These are phyloP conservation scores for Moricandia moricandioides DNA, from an alignment of 345 rosid genomes.

Conservation along the genomic window DNA sequence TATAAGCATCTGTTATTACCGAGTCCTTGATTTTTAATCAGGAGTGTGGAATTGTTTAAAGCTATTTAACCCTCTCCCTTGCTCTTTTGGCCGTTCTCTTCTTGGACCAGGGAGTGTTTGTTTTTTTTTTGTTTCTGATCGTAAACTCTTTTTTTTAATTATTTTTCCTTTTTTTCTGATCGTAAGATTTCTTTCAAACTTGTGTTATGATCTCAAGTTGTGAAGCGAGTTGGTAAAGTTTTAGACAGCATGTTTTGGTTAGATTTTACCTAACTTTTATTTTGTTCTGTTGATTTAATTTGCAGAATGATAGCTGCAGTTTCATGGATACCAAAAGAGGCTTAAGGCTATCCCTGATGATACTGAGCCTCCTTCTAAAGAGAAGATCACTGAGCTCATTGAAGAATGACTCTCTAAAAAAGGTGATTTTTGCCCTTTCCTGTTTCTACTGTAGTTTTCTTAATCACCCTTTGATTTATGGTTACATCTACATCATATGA, in stretches of 20 bases:
- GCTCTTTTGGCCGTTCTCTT: background rate
- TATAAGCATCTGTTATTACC: no score
- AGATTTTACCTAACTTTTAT: no score
- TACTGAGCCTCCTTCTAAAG: background rate
- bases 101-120: background rate
- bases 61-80: background rate
- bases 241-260: no score
- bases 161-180: no score
- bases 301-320: slow-evolving; percentile 28
- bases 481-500: background rate
- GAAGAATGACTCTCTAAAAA: background rate
- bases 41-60: background rate
- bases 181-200: background rate
- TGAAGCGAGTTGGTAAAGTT: background rate
- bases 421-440: background rate
- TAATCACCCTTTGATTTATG: background rate
- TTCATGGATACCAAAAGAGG: slow-evolving; percentile 82
- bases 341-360: background rate
- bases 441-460: background rate
- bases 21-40: no score
- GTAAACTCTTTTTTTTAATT: background rate
- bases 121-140: background rate
- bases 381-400: background rate
- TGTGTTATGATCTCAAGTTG: background rate
- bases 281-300: no score